Percentiles rank a stretch among this genome's conserved stretches.
Conservation (phyloP, 2,329 filamentous ascomycete genomes). For the Apiospora arundinis region DNA sequence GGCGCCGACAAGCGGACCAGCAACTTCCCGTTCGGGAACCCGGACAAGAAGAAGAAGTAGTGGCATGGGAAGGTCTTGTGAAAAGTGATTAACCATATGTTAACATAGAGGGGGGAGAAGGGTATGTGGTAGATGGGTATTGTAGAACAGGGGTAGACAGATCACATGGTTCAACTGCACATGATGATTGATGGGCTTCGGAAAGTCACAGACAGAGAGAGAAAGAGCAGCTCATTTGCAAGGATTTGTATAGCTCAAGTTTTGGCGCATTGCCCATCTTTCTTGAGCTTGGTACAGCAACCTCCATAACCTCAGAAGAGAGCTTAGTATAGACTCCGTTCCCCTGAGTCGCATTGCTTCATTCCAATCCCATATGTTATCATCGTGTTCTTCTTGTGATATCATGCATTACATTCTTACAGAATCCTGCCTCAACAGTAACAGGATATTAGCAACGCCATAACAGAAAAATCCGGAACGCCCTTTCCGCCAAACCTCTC, state of each 20-base stretch:
- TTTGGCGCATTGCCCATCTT: not conserved
- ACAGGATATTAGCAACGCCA: not conserved
- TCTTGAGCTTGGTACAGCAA: not conserved
- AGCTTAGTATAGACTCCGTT: not conserved
- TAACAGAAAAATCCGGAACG: not conserved
- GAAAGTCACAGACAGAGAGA: not conserved
- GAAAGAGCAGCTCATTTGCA: not conserved
- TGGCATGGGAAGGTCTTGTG: not conserved
- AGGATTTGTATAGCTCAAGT: not conserved
- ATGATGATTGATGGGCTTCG: not conserved
- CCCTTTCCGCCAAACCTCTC: not conserved
- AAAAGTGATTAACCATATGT: not conserved
- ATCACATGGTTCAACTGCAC: not conserved
- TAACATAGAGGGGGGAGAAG: too few relatives aligned
- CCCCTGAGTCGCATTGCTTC: not conserved
- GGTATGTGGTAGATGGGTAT: too few relatives aligned
- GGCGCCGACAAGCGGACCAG: conserved; percentile 50
- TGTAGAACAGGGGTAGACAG: not conserved
- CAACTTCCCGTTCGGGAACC: conserved; percentile 46
- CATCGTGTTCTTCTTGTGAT: conserved; percentile 8
- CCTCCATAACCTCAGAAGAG: not conserved
- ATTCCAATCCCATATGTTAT: not conserved
- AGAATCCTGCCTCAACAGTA: not conserved
- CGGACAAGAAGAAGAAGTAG: conserved; percentile 28
- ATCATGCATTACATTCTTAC: conserved; percentile 19